Evolutionary conservation across 805 yeast species (phyloP), one percentile per base, ranked within the genome.

Genomic region (Candida chauliodis): DNA sequence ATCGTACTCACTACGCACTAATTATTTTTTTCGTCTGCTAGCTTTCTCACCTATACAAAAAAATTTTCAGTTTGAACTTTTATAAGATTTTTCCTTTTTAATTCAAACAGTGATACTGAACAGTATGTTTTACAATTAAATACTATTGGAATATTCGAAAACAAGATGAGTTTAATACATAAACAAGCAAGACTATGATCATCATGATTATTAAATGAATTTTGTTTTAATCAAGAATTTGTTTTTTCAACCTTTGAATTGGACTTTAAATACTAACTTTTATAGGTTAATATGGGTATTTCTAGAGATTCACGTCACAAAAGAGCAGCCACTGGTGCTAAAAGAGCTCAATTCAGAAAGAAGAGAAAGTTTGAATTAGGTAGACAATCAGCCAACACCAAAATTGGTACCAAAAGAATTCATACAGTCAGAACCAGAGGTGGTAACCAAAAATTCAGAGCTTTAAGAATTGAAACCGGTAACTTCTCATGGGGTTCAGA

Each of bases 281-380:
- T 49, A 67, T 41, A 34, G 40, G 37, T 41, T 30, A 84, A 73
- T 73, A 91, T 91, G 99, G 98, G 99, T 90, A 91, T 91, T 85
- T 89, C 98, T 76, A 91, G 99, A 82, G 98, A 93, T 82, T 91
- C 99, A 75, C 96, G 97, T 79, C 99, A 93, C 90, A 91, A 91
- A 87, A 95, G 99, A 78, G 77, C 97, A 65, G 95, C 95, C 75
- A 90, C 99, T 69, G 99, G 99, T 85, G 99, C 99, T 73, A 90
- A 89, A 78, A 89, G 97, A 78, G 98, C 98, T 75, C 95, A 89
- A 77, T 87, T 83, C 95, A 91, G 98, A 88, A 91, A 91, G 91
- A 91, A 91, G 96, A 82, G 99, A 83, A 93, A 91, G 95, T 91
- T 93, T 71, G 99, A 91, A 79, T 83, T 86, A 73, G 99, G 99